Evolutionary conservation across 208 protist genomes (phyloP), one percentile per base, ranked within the genome.

Genomic region (Wallacemonas rigidus): DNA sequence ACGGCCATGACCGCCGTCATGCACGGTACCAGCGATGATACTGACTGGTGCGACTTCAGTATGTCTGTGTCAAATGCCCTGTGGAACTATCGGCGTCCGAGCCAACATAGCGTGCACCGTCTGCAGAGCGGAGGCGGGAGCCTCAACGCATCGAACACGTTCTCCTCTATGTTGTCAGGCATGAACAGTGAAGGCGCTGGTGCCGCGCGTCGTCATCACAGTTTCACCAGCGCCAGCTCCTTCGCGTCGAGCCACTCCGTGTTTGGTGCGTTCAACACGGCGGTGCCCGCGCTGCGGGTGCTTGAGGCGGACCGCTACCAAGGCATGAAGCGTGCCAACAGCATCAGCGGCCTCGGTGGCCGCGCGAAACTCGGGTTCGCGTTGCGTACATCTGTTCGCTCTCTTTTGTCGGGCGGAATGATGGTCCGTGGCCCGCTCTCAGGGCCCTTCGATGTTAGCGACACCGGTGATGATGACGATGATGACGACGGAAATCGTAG

Each of bases 31-130:
- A 15, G 47, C 7, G 56, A 75, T n/a, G 76, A 70, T 1, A 65
- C 75, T 15, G 58, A 50, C 35, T 80, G 76, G 76, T 57, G 64
- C 41, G 76, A 80, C 26, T 80, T 80, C 45, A 72, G 61, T 17
- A 72, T 75, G 64, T 45, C 55, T 14, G 51, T 80, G 2, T 76
- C 70, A 0, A 75, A 41, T 36, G 61, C 69, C 3, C 54, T 69
- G 7, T 75, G 69, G 63, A 68, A 67, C 58, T 76, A 67, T 47
- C 58, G 53, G 7, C 76, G 69, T 4, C 41, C 41, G 7, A 75
- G 69, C 48, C 63, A 71, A 43, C 4, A 54, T 1, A 75, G 71
- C 54, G 12, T 38, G 11, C 17, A 15, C n/a, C 50, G 45, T 5
- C 50, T 58, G 17, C 47, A 39, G 64, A 41, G 26, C 38, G 47